Evolutionary conservation across 2,329 filamentous ascomycete genomes (phyloP).

Genomic region (Fusarium sp.): DNA sequence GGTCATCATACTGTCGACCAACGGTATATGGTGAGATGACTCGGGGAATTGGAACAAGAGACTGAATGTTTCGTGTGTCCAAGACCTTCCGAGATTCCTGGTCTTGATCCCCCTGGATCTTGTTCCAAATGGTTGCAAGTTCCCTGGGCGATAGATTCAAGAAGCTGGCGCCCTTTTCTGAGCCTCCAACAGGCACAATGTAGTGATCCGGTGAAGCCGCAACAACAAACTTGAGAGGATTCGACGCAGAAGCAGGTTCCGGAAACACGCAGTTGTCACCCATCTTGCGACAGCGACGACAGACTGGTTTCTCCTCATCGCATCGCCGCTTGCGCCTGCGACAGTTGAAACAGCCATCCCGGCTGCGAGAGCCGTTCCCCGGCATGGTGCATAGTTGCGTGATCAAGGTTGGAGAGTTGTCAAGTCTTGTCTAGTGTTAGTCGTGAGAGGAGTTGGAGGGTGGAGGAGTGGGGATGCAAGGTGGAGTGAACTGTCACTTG

Average conservation of each 20-base stretch:
- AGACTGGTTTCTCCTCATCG: constrained; percentile 47
- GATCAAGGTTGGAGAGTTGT: neutral
- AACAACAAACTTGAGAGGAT: constrained; percentile 37
- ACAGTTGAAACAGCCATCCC: constrained; percentile 56
- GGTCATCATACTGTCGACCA: neutral
- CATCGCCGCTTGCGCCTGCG: constrained; percentile 63
- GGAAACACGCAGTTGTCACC: constrained; percentile 37
- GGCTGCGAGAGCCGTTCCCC: constrained; percentile 37
- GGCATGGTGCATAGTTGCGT: constrained; percentile 34
- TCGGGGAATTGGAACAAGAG: constrained; percentile 9
- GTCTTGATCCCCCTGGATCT: neutral
- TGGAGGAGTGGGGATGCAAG: neutral
- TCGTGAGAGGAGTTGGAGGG: neutral
- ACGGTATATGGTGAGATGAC: constrained; percentile 22
- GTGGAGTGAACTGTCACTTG: neutral
- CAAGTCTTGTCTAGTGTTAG: neutral
- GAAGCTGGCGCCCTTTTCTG: constrained; percentile 12
- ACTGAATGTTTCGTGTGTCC: neutral
- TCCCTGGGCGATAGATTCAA: constrained; percentile 34
- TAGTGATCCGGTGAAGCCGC: constrained; percentile 27
- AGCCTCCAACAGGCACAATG: constrained; percentile 8
- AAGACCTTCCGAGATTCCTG: neutral
- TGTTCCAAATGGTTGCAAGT: constrained; percentile 10
- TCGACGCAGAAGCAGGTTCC: constrained; percentile 23
- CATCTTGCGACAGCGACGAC: constrained; percentile 23